phyloP scores from a whole-genome alignment of 1,284 basidiomycete species.

The Cerrena zonata region DNA sequence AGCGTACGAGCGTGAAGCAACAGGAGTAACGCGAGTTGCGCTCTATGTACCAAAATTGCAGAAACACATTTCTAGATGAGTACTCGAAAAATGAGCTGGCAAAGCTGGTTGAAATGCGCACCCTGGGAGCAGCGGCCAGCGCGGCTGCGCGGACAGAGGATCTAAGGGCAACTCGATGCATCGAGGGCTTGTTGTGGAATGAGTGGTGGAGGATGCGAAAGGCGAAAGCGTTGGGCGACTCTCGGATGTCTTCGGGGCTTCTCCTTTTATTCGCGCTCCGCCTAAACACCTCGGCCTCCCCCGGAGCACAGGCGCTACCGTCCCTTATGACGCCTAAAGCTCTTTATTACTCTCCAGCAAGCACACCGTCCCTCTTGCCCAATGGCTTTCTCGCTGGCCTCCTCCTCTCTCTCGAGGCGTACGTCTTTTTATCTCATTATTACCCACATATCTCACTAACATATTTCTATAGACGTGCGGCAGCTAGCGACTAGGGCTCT shows the following conservation, averaged over 20 bases:
- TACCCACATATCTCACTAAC: slow-evolving; percentile 7
- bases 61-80: slow-evolving; percentile 19
- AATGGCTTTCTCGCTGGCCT: slow-evolving; percentile 13
- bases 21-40: slow-evolving; percentile 40
- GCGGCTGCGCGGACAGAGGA: slow-evolving; percentile 73
- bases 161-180: slow-evolving; percentile 86
- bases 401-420: slow-evolving; percentile 29
- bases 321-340: slow-evolving; percentile 7
- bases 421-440: slow-evolving; percentile 12
- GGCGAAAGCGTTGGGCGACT: slow-evolving; percentile 27
- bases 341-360: no score
- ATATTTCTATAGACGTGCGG: slow-evolving; percentile 13
- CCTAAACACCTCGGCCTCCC: slow-evolving; percentile 17
- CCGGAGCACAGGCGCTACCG: slow-evolving; percentile 7
- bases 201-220: slow-evolving; percentile 29
- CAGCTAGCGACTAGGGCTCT: slow-evolving; percentile 24
- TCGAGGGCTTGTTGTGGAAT: slow-evolving; percentile 45
- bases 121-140: slow-evolving; percentile 63
- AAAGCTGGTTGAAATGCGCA: slow-evolving; percentile 27
- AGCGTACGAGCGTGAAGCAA: slow-evolving; percentile 80
- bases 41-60: slow-evolving; percentile 36
- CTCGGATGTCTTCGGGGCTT: no score
- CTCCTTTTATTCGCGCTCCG: slow-evolving; percentile 26
- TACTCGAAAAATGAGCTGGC: slow-evolving; percentile 15
- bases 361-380: background rate